A percentile compares a stretch with the other conserved stretches of the same genome.
These are phyloP conservation scores for Parietichytrium sp. DNA, from an alignment of 108 stramenopile species.

Conservation along the genomic window DNA sequence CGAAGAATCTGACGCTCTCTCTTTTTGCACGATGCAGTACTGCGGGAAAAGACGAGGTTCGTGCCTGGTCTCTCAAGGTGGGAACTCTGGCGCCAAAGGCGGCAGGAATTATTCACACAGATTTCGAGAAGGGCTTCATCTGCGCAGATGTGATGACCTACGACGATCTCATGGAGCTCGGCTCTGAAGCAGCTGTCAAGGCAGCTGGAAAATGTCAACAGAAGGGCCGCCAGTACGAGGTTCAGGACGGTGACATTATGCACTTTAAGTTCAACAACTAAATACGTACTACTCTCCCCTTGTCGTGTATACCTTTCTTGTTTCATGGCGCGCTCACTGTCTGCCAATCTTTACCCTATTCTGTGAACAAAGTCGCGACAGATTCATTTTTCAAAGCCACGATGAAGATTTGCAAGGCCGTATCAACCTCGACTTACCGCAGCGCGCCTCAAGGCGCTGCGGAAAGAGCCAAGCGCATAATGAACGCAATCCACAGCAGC, in stretches of 20 bases:
- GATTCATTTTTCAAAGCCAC: too few relatives aligned
- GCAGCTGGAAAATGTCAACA: slow-evolving; percentile 95
- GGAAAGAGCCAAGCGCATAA: background rate
- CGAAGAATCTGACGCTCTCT: background rate
- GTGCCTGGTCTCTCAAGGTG: slow-evolving; percentile 96
- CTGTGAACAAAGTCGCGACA: too few relatives aligned
- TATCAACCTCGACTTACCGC: too few relatives aligned
- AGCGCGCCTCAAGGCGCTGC: too few relatives aligned
- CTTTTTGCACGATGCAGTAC: slow-evolving; percentile 55
- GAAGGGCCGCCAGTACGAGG: slow-evolving; percentile 93
- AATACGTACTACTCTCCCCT: too few relatives aligned
- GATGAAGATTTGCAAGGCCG: too few relatives aligned
- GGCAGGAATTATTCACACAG: slow-evolving; percentile 97
- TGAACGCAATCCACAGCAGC: background rate
- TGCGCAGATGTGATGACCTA: slow-evolving; percentile 93
- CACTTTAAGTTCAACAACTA: slow-evolving; percentile 66
- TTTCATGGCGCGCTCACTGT: too few relatives aligned
- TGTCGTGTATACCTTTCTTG: too few relatives aligned
- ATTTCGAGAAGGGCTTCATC: slow-evolving; percentile 99
- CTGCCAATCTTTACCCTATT: too few relatives aligned
- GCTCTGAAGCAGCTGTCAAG: slow-evolving; percentile 92
- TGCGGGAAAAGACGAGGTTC: slow-evolving; percentile 96
- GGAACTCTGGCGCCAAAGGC: slow-evolving; percentile 86
- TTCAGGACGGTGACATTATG: slow-evolving; percentile 71
- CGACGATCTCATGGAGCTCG: slow-evolving; percentile 90